Evolutionary conservation across 805 yeast genomes (phyloP), one percentile per base, ranked within the genome.

Genomic region (Myxozyma geophila): DNA sequence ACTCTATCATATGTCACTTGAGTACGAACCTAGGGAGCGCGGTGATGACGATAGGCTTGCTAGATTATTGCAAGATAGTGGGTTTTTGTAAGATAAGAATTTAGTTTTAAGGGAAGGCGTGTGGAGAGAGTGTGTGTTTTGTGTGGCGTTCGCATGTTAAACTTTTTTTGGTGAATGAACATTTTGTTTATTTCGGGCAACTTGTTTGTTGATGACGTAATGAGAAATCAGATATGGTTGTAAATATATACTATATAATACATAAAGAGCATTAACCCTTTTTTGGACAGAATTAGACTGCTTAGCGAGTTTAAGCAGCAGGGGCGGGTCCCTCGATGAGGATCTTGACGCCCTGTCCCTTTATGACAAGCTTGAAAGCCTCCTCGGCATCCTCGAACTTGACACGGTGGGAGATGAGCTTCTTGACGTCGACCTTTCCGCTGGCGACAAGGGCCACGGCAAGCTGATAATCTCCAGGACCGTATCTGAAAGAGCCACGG

Each of bases 401-500:
- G 79, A 83, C 89, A 70, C 89, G 82, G 73, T 90, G 90, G 17
- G 96, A 87, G 69, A 91, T 85, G 71, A 91, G 78, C 51, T 81
- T 80, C 74, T 85, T 87, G 65, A 87, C 91, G 69, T 85, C 82
- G 56, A 91, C 83, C 68, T 80, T 81, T 59, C 89, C 90, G 33
- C 81, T 75, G 9, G 85, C 83, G 56, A 90, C 77, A 67, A 91
- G 80, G 57, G 82, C 83, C 44, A 90, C 90, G 1, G 96, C 85
- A 40, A 85, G 85, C 70, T 80, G 80, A 79, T 89, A 91, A 77
- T 90, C 96, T 66, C 90, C 88, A 70, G 83, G 86, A 54, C 84
- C 84, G 77, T 91, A 91, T 75, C 97, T 83, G 82, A 90, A 90
- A 48, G 87, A 84, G 23, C 97, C 97, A 70, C 82, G 85, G 69